A percentile compares a stretch with the other conserved stretches of the same genome.
Evolutionary conservation across 306 rosid genomes (phyloP).

Genomic region (Fragaria nilgerrensis): DNA sequence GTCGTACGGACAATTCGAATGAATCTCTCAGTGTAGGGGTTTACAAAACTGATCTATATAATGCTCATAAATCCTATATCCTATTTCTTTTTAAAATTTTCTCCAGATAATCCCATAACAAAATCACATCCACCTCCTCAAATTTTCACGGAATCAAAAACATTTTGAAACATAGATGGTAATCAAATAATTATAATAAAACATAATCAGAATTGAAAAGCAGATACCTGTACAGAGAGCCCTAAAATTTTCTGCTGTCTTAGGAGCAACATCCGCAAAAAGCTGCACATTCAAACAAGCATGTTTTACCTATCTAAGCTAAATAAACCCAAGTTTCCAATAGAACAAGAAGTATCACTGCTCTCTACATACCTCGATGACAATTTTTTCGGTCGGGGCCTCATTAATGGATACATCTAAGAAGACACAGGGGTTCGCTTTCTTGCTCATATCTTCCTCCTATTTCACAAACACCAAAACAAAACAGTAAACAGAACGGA

Average conservation of each 20-base stretch:
- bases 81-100: neutral
- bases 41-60: neutral
- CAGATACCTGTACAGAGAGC: constrained; percentile 89
- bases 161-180: neutral
- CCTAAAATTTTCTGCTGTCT: constrained; percentile 85
- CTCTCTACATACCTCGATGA: constrained; percentile 60
- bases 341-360: neutral
- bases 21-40: neutral
- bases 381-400: constrained; percentile 58
- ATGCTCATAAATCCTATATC: neutral
- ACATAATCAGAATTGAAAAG: neutral
- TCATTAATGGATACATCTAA: constrained; percentile 74
- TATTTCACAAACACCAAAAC: constrained; percentile 15
- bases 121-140: neutral
- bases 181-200: neutral
- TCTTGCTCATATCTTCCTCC: constrained; percentile 57
- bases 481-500: neutral
- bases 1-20: neutral
- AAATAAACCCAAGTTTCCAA: constrained; percentile 15
- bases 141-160: neutral
- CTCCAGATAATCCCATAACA: neutral
- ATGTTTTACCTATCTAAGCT: neutral
- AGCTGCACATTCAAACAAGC: constrained; percentile 64
- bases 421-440: constrained; percentile 70
- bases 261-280: constrained; percentile 74